A percentile compares a stretch with the other conserved stretches of the same genome.
phyloP scores from a whole-genome alignment of 495 filamentous ascomycete species.

The Poronia punctata region DNA sequence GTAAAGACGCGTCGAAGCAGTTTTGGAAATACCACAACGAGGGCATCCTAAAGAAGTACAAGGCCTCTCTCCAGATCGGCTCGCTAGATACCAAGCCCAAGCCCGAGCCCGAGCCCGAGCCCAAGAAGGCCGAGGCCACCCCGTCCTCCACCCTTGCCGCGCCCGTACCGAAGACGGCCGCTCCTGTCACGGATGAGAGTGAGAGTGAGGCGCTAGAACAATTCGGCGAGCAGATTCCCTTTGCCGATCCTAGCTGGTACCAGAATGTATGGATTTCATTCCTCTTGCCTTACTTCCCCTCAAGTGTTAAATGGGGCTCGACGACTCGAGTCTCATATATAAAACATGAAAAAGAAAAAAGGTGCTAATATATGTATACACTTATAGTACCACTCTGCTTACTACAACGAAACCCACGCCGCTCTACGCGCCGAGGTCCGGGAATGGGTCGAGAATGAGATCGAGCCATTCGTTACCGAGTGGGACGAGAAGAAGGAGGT shows the following conservation, averaged over 20 bases:
- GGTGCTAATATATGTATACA: too few species aligned
- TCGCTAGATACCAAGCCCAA: slow-evolving; percentile 82
- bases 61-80: slow-evolving; percentile 77
- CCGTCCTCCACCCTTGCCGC: slow-evolving; percentile 47
- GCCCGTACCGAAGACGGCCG: slow-evolving; percentile 44
- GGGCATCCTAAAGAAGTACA: slow-evolving; percentile 92
- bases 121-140: slow-evolving; percentile 40
- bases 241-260: slow-evolving; percentile 91
- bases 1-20: slow-evolving; percentile 95
- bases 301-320: too few species aligned
- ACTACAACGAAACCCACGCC: slow-evolving; percentile 89
- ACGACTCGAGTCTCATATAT: too few species aligned
- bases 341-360: too few species aligned
- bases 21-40: slow-evolving; percentile 99
- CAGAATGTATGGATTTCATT: slow-evolving; percentile 59
- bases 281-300: neutral
- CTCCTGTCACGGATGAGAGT: slow-evolving; percentile 43
- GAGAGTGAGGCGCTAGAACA: slow-evolving; percentile 68
- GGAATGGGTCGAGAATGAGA: slow-evolving; percentile 81
- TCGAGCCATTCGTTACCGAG: slow-evolving; percentile 87
- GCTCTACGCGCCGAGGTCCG: slow-evolving; percentile 85
- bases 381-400: slow-evolving; percentile 87
- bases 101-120: slow-evolving; percentile 26
- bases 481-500: slow-evolving; percentile 95
- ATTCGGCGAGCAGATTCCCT: slow-evolving; percentile 82